phyloP scores from a whole-genome alignment of 495 filamentous ascomycete species.

The Tuber microsphaerosporum region DNA sequence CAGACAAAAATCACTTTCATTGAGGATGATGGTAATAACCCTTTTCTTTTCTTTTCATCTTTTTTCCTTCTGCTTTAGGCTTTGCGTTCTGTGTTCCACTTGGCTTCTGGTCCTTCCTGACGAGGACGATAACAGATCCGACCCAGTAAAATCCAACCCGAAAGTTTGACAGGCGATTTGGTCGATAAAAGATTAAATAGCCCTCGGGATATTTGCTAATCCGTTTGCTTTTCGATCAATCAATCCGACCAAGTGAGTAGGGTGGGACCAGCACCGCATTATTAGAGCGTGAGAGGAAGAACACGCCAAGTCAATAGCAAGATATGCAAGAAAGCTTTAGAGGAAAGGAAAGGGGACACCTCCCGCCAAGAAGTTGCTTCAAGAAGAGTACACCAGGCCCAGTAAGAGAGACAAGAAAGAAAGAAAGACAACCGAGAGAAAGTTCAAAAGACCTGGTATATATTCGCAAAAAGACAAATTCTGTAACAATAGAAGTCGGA shows the following conservation, averaged over 20 bases:
- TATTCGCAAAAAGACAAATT: background rate
- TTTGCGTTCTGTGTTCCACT: background rate
- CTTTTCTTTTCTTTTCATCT: background rate
- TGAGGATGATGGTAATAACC: background rate
- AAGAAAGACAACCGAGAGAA: background rate
- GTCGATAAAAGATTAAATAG: background rate
- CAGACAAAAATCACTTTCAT: background rate
- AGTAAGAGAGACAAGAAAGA: background rate
- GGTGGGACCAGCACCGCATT: background rate
- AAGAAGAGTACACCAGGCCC: conserved; percentile 2
- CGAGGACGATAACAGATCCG: background rate
- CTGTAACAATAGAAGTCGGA: conserved; percentile 13
- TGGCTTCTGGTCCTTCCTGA: background rate
- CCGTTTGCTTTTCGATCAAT: background rate
- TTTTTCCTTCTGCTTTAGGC: background rate
- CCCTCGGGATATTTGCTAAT: background rate
- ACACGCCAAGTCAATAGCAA: background rate
- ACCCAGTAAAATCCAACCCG: background rate
- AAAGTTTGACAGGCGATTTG: background rate
- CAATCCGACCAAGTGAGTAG: background rate
- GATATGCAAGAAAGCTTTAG: background rate
- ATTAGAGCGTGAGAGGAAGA: background rate
- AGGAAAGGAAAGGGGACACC: background rate
- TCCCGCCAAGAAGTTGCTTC: conserved; percentile 1
- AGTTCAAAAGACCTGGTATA: background rate